Conservation (phyloP, 176 grass and related monocot species). For the Ensete glaucum region DNA sequence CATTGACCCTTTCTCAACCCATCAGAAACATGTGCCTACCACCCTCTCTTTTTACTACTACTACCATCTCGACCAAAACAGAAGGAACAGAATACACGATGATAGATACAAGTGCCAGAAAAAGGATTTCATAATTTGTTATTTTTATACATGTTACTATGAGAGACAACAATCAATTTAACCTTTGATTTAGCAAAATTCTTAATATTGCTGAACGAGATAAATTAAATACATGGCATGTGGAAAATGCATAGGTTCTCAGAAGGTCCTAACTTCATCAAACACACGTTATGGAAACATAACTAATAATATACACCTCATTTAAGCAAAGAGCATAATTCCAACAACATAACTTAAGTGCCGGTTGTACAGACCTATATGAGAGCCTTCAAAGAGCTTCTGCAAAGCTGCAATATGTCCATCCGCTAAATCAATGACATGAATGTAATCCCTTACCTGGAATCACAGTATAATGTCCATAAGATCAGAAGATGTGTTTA, state of each 20-base stretch:
- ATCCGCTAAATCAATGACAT: slow-evolving; percentile 82
- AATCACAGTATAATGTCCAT: neutral
- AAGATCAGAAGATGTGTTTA: neutral
- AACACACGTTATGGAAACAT: neutral
- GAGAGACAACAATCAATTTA: no score
- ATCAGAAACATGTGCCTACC: no score
- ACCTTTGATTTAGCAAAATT: no score
- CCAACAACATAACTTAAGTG: neutral
- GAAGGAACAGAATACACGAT: no score
- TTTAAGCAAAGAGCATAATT: neutral
- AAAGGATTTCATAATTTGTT: no score
- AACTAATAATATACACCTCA: neutral
- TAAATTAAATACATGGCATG: no score
- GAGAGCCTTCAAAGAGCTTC: slow-evolving; percentile 71
- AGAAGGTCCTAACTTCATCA: neutral
- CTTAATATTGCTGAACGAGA: no score
- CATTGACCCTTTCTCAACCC: no score
- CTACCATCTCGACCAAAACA: no score
- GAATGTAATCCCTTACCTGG: slow-evolving; percentile 87
- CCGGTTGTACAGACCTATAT: slow-evolving; percentile 35
- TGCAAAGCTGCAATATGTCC: slow-evolving; percentile 71
- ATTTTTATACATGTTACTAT: no score
- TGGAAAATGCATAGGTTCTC: neutral
- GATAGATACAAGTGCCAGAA: no score
- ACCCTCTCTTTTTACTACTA: no score